A percentile compares a stretch with the other conserved stretches of the same genome.
phyloP scores from a whole-genome alignment of 805 yeast species.

The Sugiyamaella smithiae region DNA sequence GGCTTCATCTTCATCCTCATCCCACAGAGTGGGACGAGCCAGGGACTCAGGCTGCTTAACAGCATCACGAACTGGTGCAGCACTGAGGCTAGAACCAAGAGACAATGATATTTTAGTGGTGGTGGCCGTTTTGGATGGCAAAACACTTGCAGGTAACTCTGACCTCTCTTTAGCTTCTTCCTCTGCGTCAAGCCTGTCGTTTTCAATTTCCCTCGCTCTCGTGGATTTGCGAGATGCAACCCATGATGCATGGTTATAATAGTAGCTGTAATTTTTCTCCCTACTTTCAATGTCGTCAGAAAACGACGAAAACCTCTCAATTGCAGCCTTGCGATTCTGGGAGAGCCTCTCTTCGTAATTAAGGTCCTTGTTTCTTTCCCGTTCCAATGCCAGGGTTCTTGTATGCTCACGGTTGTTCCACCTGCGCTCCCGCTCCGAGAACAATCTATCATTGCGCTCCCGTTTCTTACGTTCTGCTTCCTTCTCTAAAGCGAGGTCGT shows the following conservation, averaged over 20 bases:
- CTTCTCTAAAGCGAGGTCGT: constrained; percentile 14
- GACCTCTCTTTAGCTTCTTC: constrained; percentile 14
- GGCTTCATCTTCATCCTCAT: constrained; percentile 9
- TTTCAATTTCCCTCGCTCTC: constrained; percentile 22
- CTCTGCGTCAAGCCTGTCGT: constrained; percentile 22
- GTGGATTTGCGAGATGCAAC: constrained; percentile 21
- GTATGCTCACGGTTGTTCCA: constrained; percentile 40
- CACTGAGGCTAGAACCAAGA: constrained; percentile 4
- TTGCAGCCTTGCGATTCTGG: constrained; percentile 13
- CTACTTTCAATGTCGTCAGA: constrained; percentile 22
- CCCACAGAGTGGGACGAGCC: constrained; percentile 2
- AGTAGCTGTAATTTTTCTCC: constrained; percentile 19
- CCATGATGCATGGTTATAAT: constrained; percentile 29
- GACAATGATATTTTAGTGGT: constrained; percentile 18
- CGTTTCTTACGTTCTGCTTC: constrained; percentile 10
- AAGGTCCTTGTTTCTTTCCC: constrained; percentile 20
- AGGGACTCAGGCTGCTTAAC: neutral
- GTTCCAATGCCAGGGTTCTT: constrained; percentile 30
- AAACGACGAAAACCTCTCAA: constrained; percentile 20
- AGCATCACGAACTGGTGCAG: neutral
- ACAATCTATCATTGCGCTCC: constrained; percentile 15
- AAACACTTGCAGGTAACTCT: neutral
- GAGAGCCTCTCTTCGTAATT: constrained; percentile 9
- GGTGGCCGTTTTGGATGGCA: neutral
- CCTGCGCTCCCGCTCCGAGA: constrained; percentile 34